These are phyloP conservation scores for Plectosphaerella sp. DNA, from an alignment of 2,329 filamentous ascomycete species.

Conservation along the genomic window DNA sequence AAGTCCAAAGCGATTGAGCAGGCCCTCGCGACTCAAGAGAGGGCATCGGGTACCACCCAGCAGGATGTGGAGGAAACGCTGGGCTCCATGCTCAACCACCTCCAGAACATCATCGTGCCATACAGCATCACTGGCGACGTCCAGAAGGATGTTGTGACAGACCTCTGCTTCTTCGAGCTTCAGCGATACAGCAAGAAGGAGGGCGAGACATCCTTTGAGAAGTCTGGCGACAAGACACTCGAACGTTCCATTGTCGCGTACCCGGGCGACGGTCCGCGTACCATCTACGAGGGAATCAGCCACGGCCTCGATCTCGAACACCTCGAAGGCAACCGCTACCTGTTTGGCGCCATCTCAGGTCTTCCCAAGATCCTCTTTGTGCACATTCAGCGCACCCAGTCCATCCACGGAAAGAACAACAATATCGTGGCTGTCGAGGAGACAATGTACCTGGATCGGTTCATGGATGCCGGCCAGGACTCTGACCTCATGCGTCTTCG, in stretches of 20 bases:
- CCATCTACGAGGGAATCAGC: constrained; percentile 81
- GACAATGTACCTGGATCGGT: constrained; percentile 81
- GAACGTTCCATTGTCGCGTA: constrained; percentile 61
- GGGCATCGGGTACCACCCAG: constrained; percentile 59
- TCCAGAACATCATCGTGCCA: constrained; percentile 83
- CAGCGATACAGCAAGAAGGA: constrained; percentile 52
- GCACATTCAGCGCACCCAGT: constrained; percentile 79
- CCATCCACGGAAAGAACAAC: constrained; percentile 69
- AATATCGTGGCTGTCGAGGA: constrained; percentile 77
- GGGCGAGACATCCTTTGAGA: constrained; percentile 29
- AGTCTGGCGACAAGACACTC: constrained; percentile 37
- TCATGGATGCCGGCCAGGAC: constrained; percentile 64
- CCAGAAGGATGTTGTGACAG: constrained; percentile 75
- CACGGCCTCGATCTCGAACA: constrained; percentile 78
- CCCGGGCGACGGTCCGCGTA: constrained; percentile 46
- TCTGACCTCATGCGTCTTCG: constrained; percentile 60
- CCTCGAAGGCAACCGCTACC: constrained; percentile 54
- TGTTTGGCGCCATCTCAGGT: constrained; percentile 44
- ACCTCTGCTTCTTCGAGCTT: constrained; percentile 60
- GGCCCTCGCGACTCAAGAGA: constrained; percentile 40
- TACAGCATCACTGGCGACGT: constrained; percentile 63
- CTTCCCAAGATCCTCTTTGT: constrained; percentile 82
- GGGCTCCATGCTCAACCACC: constrained; percentile 82
- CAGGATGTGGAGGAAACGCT: constrained; percentile 97
- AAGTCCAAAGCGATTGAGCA: constrained; percentile 41